Evolutionary conservation across 23 red algal genomes (phyloP), one percentile per base, ranked within the genome.

Genomic region (Gracilaria vermiculophylla): DNA sequence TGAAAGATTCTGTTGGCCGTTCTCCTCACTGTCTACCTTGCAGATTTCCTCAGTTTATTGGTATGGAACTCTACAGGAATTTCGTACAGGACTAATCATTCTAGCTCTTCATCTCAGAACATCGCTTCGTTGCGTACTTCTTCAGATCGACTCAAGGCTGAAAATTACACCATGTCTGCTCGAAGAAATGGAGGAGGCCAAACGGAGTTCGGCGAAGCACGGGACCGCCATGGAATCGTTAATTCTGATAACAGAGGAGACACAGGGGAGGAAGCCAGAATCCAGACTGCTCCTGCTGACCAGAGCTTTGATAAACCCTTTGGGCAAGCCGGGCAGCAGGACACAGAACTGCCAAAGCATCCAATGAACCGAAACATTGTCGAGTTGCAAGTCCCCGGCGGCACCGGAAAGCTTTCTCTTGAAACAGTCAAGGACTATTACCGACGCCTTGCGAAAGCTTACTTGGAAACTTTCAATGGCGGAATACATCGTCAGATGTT

Each of bases 401-500:
- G 75, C 7, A 94, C 80, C 34, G 90, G 90, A 24, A 37, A 20
- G 15, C 72, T 94, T 77, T 56, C 54, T 41, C 7, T 85, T 10
- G 70, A 86, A 37, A 69, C 43, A 5, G 72, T 94, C 8, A 84
- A 83, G 45, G 61, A 56, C 7, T 79, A 94, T 50, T 94, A 94
- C 54, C 45, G 90, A 40, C 54, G 41, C 17, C 57, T 94, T 2
- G 90, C 72, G 20, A 83, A 86, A 40, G 90, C 90, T 1, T 94
- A 94, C 49, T 66, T 94, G 80, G 40, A 74, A 47, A 77, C 80
- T 13, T 94, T 94, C 70, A 60, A 19, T 39, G 71, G 60, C 42
- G 90, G 90, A 24, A 94, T 94, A 50, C 74, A 79, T 54, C 43
- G 90, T 23, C 81, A 83, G 58, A 66, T 86, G 71, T 94, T 82